phyloP scores from a whole-genome alignment of 805 yeast genomes.

The Saccharomycopsis capsularis region DNA sequence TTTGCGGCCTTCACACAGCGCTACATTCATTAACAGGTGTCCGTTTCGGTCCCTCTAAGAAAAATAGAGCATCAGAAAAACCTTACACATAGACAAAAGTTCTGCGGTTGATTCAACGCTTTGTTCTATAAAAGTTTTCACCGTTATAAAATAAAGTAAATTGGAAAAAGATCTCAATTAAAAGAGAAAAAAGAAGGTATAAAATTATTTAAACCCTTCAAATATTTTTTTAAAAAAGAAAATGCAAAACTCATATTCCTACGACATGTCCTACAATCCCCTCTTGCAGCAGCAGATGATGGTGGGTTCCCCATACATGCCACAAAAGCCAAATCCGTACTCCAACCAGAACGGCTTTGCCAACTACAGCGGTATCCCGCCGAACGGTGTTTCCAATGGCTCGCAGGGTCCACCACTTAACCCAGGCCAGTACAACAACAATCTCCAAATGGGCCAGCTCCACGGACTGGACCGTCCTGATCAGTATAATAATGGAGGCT shows the following conservation, averaged over 20 bases:
- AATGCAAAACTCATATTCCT: conserved; percentile 13
- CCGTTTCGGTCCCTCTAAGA: too few relatives aligned
- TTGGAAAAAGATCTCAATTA: too few relatives aligned
- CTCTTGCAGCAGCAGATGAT: conserved; percentile 20
- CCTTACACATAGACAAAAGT: too few relatives aligned
- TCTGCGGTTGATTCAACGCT: too few relatives aligned
- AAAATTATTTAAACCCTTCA: too few relatives aligned
- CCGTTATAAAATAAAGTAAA: too few relatives aligned
- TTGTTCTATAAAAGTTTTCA: too few relatives aligned
- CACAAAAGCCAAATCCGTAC: conserved; percentile 17
- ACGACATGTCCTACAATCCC: conserved; percentile 20
- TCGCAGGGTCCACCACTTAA: conserved; percentile 6
- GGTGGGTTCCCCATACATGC: conserved; percentile 18
- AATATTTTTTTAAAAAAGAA: too few relatives aligned
- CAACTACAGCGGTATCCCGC: conserved; percentile 1
- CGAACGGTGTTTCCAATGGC: conserved; percentile 3
- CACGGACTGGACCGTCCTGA: conserved; percentile 7
- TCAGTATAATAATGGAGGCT: conserved; percentile 3
- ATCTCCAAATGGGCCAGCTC: background rate
- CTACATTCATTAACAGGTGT: too few relatives aligned
- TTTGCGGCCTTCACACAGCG: too few relatives aligned
- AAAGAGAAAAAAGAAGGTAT: too few relatives aligned
- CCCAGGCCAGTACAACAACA: conserved; percentile 3
- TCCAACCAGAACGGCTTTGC: conserved; percentile 10
- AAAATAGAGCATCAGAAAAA: too few relatives aligned